These are phyloP conservation scores for Moesziomyces sp. DNA, from an alignment of 1,284 basidiomycete species.

Conservation along the genomic window DNA sequence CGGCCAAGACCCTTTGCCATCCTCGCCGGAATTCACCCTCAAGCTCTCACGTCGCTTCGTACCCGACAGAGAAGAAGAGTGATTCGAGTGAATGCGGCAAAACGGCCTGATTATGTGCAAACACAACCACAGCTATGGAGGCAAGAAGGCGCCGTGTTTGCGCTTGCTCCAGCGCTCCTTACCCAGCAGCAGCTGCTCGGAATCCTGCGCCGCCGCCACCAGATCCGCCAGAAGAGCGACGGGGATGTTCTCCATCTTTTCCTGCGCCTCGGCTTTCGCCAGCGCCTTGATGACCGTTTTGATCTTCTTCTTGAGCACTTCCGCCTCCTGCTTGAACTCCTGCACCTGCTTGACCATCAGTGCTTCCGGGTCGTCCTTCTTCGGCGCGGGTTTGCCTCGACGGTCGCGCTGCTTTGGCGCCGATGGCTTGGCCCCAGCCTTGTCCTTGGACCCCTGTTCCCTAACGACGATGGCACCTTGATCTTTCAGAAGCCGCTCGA, in stretches of 20 bases:
- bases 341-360: conserved; percentile 15
- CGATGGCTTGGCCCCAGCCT: not conserved
- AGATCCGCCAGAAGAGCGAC: conserved; percentile 25
- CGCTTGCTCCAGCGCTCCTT: conserved; percentile 29
- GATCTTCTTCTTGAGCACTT: conserved; percentile 21
- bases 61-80: too few species aligned
- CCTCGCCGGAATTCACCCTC: too few species aligned
- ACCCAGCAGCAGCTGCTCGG: conserved; percentile 26
- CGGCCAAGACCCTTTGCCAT: too few species aligned
- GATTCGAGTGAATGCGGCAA: too few species aligned
- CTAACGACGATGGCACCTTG: not conserved
- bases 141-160: conserved; percentile 24
- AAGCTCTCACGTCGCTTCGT: too few species aligned
- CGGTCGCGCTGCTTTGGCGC: not conserved
- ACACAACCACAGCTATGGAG: conserved; percentile 6
- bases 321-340: conserved; percentile 20
- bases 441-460: not conserved
- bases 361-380: not conserved
- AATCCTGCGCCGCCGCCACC: conserved; percentile 31
- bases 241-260: conserved; percentile 14
- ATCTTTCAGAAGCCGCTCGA: conserved; percentile 19
- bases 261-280: conserved; percentile 3
- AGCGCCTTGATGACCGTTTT: conserved; percentile 10
- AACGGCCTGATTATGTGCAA: too few species aligned
- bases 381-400: not conserved